Base-by-base conservation (phyloP, 2,329 filamentous ascomycete genomes). In the Neopestalotiopsis sp. region DNA sequence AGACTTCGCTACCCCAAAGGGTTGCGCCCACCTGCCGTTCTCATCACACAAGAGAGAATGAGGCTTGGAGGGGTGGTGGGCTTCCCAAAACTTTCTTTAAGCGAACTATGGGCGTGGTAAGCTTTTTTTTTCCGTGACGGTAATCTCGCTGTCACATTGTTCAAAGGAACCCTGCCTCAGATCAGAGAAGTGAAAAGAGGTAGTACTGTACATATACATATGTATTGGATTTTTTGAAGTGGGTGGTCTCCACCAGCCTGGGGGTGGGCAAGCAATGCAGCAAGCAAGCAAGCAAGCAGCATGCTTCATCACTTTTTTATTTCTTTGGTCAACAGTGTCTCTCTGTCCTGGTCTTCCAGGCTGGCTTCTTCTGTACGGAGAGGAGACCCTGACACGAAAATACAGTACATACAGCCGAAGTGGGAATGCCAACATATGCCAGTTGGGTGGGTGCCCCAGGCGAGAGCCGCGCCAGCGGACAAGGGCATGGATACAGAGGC, bases 121-220 rank as follows among this genome's bases (percentile, higher is more conserved):
- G 17, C 45, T 52, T 17, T 52, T 52, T 52, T 52, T 52, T 52
- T 17, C 17, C 45, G 45, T n/a, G 45, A 52, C 45, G 45, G 45
- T 52, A 52, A 20, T 52, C n/a, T 52, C n/a, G 17, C n/a, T 52
- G 45, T 52, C 14, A 52, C 45, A 17, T 52, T 52, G 45, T 52
- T 7, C 45, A 52, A 52, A 52, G 45, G 45, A 52, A 52, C 45
- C 45, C 45, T 52, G 45, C 45, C 42, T 52, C 45, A n/a, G 45
- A 52, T 52, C 45, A 52, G 34, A 38, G n/a, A n/a, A 52, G 24
- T 28, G 9, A 9, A 52, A 52, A n/a, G n/a, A 52, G 45, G n/a
- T 52, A 52, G 45, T 52, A 52, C 45, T 52, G 45, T 52, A 52
- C 45, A 52, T 52, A 52, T 52, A 52, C 45, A 52, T 52, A 52